Base-by-base conservation (phyloP, 2,329 filamentous ascomycete genomes). In the Aspergillus felis region DNA sequence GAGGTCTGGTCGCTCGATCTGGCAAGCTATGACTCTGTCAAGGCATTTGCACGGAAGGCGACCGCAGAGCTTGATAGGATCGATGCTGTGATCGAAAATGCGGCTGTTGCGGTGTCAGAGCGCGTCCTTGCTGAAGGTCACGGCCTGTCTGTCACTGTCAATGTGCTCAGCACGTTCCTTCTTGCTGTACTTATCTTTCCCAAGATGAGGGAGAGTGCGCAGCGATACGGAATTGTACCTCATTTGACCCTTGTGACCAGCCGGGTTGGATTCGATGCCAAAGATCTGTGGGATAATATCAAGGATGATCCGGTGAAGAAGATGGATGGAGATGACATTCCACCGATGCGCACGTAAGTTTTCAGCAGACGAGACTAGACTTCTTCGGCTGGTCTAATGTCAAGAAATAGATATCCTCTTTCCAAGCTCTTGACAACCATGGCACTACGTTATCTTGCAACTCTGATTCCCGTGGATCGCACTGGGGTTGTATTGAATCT, bases 391-490 rank as follows among this genome's bases (percentile, higher is more conserved):
- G 50, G 38, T 51, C 57, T 27, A 24, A 60, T 59, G 62, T 55
- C 10, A 38, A 52, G 24, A 64, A 17, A 7, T 7, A 38, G 67
- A 50, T 76, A 75, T 52, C 67, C 68, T 28, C 60, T 73, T 27
- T 72, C 71, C 24, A 75, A 74, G 61, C 63, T 75, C 20, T 60
- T 75, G 53, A 69, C 72, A 50, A 64, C 72, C 20, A 60, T 72
- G 29, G 54, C 62, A 7, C 55, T 73, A 29, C 70, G 69, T 20
- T 63, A 68, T 50, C 64, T 75, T 3, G 72, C 67, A 3, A 59
- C 51, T 14, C 17, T 54, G 14, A 12, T 63, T 10, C 61, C 66
- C 4, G 64, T 69, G 57, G 41, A 62, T 60, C 28, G 66, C 62
- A 35, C 32, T 10, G 61, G 66, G 28, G 66, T 75, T 8, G 66